Conservation (phyloP, 2,329 filamentous ascomycete species). For the Mycogone perniciosa region DNA sequence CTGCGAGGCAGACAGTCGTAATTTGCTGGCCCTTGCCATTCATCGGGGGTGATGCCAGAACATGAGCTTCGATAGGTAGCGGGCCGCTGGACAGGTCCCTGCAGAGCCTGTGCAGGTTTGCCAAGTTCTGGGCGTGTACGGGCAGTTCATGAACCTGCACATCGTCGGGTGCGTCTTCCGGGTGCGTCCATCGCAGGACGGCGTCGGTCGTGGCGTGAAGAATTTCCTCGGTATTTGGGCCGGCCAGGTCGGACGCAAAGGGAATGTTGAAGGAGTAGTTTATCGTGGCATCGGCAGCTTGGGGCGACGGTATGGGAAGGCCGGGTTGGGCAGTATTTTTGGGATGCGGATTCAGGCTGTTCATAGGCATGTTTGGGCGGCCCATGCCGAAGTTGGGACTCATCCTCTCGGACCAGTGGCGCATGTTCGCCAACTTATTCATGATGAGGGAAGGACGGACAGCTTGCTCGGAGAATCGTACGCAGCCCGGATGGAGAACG, state of each 20-base stretch:
- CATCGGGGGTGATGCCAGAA: slow-evolving; percentile 76
- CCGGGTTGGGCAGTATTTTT: slow-evolving; percentile 48
- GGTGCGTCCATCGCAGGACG: slow-evolving; percentile 87
- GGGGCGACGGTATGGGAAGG: slow-evolving; percentile 58
- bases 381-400: slow-evolving; percentile 62
- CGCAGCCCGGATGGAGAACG: slow-evolving; percentile 9
- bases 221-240: slow-evolving; percentile 90
- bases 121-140: slow-evolving; percentile 83
- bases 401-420: slow-evolving; percentile 66
- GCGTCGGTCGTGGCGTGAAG: slow-evolving; percentile 86
- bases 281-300: slow-evolving; percentile 68
- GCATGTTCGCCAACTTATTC: slow-evolving; percentile 67
- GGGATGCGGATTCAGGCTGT: slow-evolving; percentile 50
- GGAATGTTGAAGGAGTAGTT: slow-evolving; percentile 97
- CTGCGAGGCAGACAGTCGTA: slow-evolving; percentile 87
- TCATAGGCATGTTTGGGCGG: slow-evolving; percentile 51
- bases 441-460: slow-evolving; percentile 39
- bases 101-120: slow-evolving; percentile 72
- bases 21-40: slow-evolving; percentile 59
- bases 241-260: slow-evolving; percentile 85
- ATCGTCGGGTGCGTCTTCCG: slow-evolving; percentile 77
- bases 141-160: slow-evolving; percentile 83
- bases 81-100: slow-evolving; percentile 67
- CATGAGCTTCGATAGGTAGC: slow-evolving; percentile 72
- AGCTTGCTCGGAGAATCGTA: not conserved